A percentile compares a stretch with the other conserved stretches of the same genome.
Evolutionary conservation across 495 filamentous ascomycete species (phyloP).

Genomic region (Penicillium odoratum): DNA sequence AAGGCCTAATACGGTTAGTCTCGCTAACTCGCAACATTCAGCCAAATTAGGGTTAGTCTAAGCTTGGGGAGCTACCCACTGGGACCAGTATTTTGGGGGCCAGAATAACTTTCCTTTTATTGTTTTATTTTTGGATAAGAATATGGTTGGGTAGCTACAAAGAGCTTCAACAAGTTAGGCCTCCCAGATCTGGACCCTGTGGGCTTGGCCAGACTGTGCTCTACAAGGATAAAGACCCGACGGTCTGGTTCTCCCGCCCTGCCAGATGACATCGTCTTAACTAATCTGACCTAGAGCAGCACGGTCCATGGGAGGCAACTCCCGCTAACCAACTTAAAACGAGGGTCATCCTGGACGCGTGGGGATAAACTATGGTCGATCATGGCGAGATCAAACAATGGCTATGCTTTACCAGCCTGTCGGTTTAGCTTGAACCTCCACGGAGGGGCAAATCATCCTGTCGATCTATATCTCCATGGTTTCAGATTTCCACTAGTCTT

Average conservation of each 20-base stretch:
- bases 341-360: constrained; percentile 24
- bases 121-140: background rate
- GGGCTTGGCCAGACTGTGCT: background rate
- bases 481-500: constrained; percentile 9
- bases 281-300: background rate
- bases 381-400: constrained; percentile 5
- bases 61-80: background rate
- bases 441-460: background rate
- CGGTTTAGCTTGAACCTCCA: constrained; percentile 7
- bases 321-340: constrained; percentile 25
- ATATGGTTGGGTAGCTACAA: background rate
- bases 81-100: background rate
- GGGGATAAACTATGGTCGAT: constrained; percentile 9
- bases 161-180: background rate
- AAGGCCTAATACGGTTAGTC: background rate
- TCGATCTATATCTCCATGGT: constrained; percentile 9
- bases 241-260: constrained; percentile 2
- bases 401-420: constrained; percentile 2
- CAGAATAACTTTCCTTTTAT: background rate
- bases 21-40: constrained; percentile 26
- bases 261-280: constrained; percentile 3
- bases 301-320: constrained; percentile 21
- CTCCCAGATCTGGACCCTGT: constrained; percentile 4
- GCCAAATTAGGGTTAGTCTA: constrained; percentile 19
- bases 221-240: background rate